These are phyloP conservation scores for Rhizopus delemar DNA, from an alignment of 371 early-diverging fungal genomes.

Conservation along the genomic window DNA sequence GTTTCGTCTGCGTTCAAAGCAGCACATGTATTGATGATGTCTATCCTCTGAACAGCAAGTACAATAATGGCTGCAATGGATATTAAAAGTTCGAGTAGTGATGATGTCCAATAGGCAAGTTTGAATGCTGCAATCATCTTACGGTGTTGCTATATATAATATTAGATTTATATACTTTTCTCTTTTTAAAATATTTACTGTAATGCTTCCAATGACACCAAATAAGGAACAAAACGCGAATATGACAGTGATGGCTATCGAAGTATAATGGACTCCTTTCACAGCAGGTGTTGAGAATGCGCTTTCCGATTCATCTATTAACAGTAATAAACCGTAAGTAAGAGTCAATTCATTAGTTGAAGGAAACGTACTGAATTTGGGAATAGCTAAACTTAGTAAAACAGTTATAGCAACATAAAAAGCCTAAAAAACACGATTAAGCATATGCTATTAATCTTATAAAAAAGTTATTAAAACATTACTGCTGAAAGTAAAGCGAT, in stretches of 20 bases:
- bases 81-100: constrained; percentile 20
- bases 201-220: constrained; percentile 33
- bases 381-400: constrained; percentile 10
- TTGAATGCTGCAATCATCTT: constrained; percentile 29
- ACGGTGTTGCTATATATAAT: constrained; percentile 28
- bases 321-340: neutral
- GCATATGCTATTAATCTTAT: neutral
- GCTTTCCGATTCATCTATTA: neutral
- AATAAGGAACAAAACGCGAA: constrained; percentile 29
- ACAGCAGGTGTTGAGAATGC: neutral
- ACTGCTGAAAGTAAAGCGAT: constrained; percentile 33
- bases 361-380: neutral
- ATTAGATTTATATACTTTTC: neutral
- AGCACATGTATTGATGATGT: constrained; percentile 13
- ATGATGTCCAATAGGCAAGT: constrained; percentile 24
- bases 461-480: neutral
- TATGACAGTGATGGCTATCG: constrained; percentile 22
- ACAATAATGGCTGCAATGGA: constrained; percentile 19
- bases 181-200: constrained; percentile 14
- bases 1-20: constrained; percentile 3
- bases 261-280: constrained; percentile 20
- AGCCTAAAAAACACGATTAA: constrained; percentile 11
- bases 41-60: constrained; percentile 11
- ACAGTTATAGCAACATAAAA: constrained; percentile 21
- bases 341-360: neutral